Evolutionary conservation across 371 early-diverging fungal genomes (phyloP).

Genomic region (Lichtheimia corymbifera): DNA sequence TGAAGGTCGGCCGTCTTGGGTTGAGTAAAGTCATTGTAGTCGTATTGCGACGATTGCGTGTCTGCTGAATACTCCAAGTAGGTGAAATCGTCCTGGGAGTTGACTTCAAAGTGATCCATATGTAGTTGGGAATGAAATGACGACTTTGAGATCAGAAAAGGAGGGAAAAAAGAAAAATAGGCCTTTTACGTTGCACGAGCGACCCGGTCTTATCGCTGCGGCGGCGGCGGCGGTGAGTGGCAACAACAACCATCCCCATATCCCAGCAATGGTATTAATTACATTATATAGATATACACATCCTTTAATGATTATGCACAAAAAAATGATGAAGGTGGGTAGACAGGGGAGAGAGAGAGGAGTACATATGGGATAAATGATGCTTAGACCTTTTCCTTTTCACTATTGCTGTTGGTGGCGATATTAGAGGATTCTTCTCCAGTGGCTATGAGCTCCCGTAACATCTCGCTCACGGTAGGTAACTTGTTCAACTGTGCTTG

Average conservation of each 20-base stretch:
- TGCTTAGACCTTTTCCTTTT: neutral
- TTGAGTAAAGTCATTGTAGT: conserved; percentile 57
- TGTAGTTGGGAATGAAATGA: neutral
- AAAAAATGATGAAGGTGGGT: no score
- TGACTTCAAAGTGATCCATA: conserved; percentile 56
- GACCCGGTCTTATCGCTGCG: conserved; percentile 1
- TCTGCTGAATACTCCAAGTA: conserved; percentile 58
- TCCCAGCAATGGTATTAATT: no score
- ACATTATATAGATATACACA: no score
- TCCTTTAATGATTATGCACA: no score
- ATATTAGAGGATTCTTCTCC: neutral
- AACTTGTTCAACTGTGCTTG: conserved; percentile 8
- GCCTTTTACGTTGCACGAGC: neutral
- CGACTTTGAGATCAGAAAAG: no score
- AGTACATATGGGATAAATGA: neutral
- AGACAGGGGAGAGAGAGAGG: no score
- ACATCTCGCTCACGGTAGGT: conserved; percentile 7
- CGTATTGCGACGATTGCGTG: conserved; percentile 67
- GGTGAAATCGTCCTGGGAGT: conserved; percentile 54
- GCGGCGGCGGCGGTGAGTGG: no score
- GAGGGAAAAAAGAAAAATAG: no score
- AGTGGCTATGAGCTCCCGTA: conserved; percentile 1
- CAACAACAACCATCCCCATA: no score
- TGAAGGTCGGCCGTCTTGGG: conserved; percentile 19
- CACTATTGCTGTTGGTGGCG: neutral